Conservation (phyloP, 2,329 filamentous ascomycete genomes). For the Penicillium sp. region DNA sequence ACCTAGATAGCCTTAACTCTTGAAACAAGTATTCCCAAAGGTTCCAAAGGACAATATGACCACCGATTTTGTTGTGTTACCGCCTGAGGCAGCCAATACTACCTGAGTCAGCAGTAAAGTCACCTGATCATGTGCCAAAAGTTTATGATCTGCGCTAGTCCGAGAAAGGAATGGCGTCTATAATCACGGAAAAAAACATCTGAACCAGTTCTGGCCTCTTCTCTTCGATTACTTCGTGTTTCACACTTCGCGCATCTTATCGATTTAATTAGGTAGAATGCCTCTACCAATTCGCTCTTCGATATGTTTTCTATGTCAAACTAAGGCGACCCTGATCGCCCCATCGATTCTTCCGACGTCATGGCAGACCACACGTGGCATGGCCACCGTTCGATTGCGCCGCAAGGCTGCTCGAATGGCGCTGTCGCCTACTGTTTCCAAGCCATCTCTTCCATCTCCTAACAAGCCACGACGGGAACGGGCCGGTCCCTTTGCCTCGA, state of each 20-base stretch:
- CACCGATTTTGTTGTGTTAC: background rate
- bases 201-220: constrained; percentile 9
- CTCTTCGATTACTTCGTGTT: background rate
- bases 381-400: constrained; percentile 32
- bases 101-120: background rate
- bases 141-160: constrained; percentile 7
- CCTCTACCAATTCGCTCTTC: constrained; percentile 28
- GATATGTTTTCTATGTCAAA: constrained; percentile 35
- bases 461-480: constrained; percentile 43
- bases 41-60: background rate
- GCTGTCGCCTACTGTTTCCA: constrained; percentile 34
- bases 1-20: background rate
- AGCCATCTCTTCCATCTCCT: constrained; percentile 16
- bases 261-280: constrained; percentile 27
- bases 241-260: background rate
- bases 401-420: constrained; percentile 40
- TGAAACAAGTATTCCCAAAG: background rate
- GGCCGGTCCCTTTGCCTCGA: constrained; percentile 57
- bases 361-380: constrained; percentile 33
- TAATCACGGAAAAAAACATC: constrained; percentile 8
- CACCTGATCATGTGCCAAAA: background rate
- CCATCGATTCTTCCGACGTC: constrained; percentile 16
- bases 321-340: constrained; percentile 19
- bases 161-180: background rate
- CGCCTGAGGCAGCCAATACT: background rate